A percentile compares a stretch with the other conserved stretches of the same genome.
Conservation (phyloP, 306 rosid species). For the Spatholobus suberectus region DNA sequence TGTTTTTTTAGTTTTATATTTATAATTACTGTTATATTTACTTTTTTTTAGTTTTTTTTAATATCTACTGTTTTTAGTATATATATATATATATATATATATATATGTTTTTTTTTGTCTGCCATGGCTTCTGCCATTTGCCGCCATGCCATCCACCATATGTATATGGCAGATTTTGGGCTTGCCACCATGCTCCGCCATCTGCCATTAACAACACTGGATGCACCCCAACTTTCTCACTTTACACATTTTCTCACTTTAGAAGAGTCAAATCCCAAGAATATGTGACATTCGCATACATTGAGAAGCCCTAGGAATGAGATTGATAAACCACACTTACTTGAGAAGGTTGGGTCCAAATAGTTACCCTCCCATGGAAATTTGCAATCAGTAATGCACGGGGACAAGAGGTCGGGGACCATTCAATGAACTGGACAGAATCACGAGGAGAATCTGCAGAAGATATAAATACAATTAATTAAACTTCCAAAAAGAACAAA, state of each 20-base stretch:
- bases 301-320: slow-evolving; percentile 27
- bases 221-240: not conserved
- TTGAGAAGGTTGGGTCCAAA: slow-evolving; percentile 97
- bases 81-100: too few species aligned
- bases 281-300: slow-evolving; percentile 5
- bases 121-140: too few species aligned
- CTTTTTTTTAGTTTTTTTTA: too few species aligned
- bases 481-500: not conserved
- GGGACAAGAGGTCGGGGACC: slow-evolving; percentile 94
- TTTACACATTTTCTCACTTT: not conserved
- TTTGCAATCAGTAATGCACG: slow-evolving; percentile 89
- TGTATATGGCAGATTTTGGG: too few species aligned
- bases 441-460: slow-evolving; percentile 98
- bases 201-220: too few species aligned
- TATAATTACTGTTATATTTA: too few species aligned
- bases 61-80: too few species aligned
- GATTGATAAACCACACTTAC: slow-evolving; percentile 54
- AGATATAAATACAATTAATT: slow-evolving; percentile 35
- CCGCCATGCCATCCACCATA: too few species aligned
- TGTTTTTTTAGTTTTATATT: too few species aligned
- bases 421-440: slow-evolving; percentile 98
- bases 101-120: too few species aligned
- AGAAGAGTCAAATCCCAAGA: not conserved
- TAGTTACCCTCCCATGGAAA: slow-evolving; percentile 97
- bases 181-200: too few species aligned